Base-by-base conservation (phyloP, 2,329 filamentous ascomycete species). In the Penicillium digitatum region DNA sequence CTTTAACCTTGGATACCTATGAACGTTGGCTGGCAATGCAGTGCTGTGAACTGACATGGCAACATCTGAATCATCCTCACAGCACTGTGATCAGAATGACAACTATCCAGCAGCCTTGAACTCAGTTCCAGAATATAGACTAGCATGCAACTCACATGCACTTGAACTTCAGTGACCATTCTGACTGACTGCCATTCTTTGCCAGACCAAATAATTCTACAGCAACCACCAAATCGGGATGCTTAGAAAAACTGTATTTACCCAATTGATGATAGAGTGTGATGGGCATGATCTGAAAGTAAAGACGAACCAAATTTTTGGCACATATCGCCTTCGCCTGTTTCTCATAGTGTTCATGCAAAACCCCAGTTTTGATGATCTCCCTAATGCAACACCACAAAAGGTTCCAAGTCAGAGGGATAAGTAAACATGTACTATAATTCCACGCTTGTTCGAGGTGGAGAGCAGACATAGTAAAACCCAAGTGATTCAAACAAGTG, bases 401-500 rank as follows among this genome's bases (percentile, higher is more conserved):
- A 5, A 29, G n/a, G 6, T 29, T 10, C n/a, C 26, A 2, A 43
- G 40, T 43, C 11, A 43, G 24, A 31, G 27, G 27, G 12, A 44
- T 31, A 2, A 11, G 16, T 22, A 12, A 31, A 11, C 2, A 22
- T 20, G 7, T 20, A n/a, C 7, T 6, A 3, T 3, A 9, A 20
- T 6, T 16, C 2, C 7, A 31, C 11, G 4, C 8, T 14, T 20
- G 0, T 2, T 32, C 3, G 12, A 10, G 2, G 3, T 5, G 14
- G 18, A 9, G 5, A 20, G 16, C 10, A 20, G 6, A 5, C 3
- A 43, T 12, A 20, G 10, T 3, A 44, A 7, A 20, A n/a, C n/a
- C 16, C 26, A 20, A 31, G 11, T 16, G 14, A 6, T 44, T 9
- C 10, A 18, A 6, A 44, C 26, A 29, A 10, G 26, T 27, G 6